Evolutionary conservation across 345 rosid genomes (phyloP).

Genomic region (Linum tenue): DNA sequence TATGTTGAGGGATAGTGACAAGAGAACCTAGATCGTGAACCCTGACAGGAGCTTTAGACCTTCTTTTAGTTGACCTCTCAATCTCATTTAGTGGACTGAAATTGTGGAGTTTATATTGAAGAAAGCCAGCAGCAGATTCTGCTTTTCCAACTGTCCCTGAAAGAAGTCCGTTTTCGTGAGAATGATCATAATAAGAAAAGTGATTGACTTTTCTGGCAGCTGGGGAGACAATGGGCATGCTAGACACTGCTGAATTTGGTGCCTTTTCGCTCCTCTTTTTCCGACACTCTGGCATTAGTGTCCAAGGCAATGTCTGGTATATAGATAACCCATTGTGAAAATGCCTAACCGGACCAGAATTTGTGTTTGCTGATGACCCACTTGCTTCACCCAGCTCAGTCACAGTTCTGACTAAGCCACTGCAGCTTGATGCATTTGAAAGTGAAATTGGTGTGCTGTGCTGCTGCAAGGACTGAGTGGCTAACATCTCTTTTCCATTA

Average conservation of each 20-base stretch:
- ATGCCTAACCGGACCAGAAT: constrained; percentile 12
- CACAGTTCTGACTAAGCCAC: constrained; percentile 8
- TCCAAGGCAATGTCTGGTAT: constrained; percentile 25
- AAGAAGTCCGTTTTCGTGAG: constrained; percentile 12
- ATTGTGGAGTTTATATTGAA: constrained; percentile 27
- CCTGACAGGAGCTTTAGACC: constrained; percentile 41
- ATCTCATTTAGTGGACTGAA: constrained; percentile 21
- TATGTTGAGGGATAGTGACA: constrained; percentile 17
- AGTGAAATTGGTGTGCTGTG: constrained; percentile 10
- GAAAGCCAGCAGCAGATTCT: neutral
- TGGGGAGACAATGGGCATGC: constrained; percentile 23
- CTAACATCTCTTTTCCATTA: neutral
- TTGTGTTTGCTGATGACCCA: constrained; percentile 22
- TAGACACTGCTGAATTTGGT: constrained; percentile 23
- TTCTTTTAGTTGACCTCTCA: constrained; percentile 38
- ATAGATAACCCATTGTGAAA: constrained; percentile 29
- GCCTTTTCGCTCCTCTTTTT: constrained; percentile 42
- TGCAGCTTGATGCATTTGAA: constrained; percentile 17
- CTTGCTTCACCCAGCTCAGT: constrained; percentile 28
- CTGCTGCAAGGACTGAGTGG: constrained; percentile 8
- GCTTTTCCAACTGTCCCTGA: constrained; percentile 19
- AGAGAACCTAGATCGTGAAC: constrained; percentile 35
- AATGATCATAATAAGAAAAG: constrained; percentile 18
- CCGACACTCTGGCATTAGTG: constrained; percentile 27
- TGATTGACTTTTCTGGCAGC: constrained; percentile 10